phyloP scores from a whole-genome alignment of 2,329 filamentous ascomycete species.

The Ophiocordyceps australis region DNA sequence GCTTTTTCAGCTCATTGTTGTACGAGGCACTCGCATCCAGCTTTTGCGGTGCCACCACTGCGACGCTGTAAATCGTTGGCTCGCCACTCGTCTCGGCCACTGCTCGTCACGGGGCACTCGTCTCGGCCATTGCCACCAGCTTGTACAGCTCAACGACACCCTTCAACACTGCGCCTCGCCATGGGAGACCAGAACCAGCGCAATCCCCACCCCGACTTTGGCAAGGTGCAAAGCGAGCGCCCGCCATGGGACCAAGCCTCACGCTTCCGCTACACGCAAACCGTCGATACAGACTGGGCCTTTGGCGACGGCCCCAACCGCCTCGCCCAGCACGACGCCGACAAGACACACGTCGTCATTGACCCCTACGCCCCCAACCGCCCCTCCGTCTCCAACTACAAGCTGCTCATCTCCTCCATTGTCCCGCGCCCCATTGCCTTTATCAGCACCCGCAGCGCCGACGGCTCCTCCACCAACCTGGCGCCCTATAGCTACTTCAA shows the following conservation, averaged over 20 bases:
- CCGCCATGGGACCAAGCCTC: conserved; percentile 34
- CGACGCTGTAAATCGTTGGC: too few relatives aligned
- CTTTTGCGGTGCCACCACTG: too few relatives aligned
- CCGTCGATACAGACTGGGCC: conserved; percentile 45
- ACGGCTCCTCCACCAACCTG: conserved; percentile 51
- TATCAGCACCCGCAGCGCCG: conserved; percentile 33
- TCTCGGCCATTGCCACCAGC: neutral
- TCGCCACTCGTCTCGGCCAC: too few relatives aligned
- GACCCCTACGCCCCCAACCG: conserved; percentile 62
- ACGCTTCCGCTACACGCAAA: conserved; percentile 40
- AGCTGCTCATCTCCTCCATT: conserved; percentile 70
- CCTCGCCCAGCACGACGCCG: conserved; percentile 9
- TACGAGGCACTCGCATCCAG: too few relatives aligned
- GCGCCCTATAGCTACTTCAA: conserved; percentile 82
- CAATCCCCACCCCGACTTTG: conserved; percentile 61
- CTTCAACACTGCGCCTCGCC: neutral
- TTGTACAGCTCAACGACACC: neutral
- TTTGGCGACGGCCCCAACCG: conserved; percentile 48
- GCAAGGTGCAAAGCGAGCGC: conserved; percentile 47
- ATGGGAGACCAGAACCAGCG: conserved; percentile 22
- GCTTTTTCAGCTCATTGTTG: too few relatives aligned
- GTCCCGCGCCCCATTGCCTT: conserved; percentile 67
- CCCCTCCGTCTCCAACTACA: conserved; percentile 62
- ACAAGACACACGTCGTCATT: conserved; percentile 49
- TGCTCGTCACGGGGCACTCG: too few relatives aligned